Evolutionary conservation across 2,329 filamentous ascomycete genomes (phyloP).

Genomic region (Aspergillus arachidicola): DNA sequence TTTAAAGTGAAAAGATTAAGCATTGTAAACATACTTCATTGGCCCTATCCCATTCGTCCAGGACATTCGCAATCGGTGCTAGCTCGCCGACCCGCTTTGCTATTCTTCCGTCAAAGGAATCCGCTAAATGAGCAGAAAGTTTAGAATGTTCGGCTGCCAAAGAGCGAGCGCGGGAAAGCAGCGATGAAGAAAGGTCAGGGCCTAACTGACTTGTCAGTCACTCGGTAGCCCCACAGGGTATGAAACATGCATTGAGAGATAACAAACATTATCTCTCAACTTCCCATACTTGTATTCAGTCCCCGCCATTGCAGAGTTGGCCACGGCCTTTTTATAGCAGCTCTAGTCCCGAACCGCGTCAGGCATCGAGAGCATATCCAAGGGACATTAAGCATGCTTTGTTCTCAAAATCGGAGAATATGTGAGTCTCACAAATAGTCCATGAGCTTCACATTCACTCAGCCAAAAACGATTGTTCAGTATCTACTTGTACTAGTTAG

Average conservation of each 20-base stretch:
- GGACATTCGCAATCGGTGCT: conserved; percentile 52
- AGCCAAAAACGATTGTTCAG: not conserved
- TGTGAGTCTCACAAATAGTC: no score
- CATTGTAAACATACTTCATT: conserved; percentile 50
- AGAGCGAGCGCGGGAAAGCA: conserved; percentile 58
- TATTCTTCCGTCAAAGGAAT: conserved; percentile 57
- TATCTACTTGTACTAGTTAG: not conserved
- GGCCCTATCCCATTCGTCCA: conserved; percentile 61
- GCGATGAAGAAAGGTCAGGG: conserved; percentile 53
- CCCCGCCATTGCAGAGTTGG: conserved; percentile 25
- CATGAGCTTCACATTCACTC: not conserved
- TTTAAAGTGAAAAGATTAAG: not conserved
- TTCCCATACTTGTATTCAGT: conserved; percentile 33
- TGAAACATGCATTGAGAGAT: not conserved
- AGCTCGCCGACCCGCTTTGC: conserved; percentile 63
- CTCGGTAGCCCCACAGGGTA: no score
- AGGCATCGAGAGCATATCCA: conserved; percentile 55
- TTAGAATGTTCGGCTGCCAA: conserved; percentile 58
- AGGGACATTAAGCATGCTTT: conserved; percentile 42
- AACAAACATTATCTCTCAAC: not conserved
- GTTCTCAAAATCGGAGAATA: not conserved
- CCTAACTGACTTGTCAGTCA: conserved; percentile 16
- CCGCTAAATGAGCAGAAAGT: conserved; percentile 55
- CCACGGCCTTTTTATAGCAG: conserved; percentile 28
- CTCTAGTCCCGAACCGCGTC: conserved; percentile 37